phyloP scores from a whole-genome alignment of 805 yeast genomes.

The Komagataella kurtzmanii region DNA sequence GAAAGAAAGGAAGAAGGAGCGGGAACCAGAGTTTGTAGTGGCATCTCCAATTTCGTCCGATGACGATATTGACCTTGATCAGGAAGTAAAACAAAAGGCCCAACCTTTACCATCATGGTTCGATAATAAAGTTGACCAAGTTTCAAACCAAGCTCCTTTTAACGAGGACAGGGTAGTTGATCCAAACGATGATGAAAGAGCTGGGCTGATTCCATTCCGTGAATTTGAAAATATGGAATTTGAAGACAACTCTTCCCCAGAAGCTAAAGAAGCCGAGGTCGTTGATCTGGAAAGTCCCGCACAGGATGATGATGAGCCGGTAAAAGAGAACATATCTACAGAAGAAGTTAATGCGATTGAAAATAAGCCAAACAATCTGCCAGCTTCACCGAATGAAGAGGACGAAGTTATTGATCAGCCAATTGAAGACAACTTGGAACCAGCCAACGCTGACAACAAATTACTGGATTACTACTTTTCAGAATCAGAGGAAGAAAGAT shows the following conservation, averaged over 20 bases:
- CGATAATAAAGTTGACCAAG: conserved; percentile 3
- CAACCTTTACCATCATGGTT: conserved; percentile 22
- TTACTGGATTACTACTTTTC: conserved; percentile 47
- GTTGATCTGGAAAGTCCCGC: conserved; percentile 2
- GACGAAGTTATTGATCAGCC: neutral
- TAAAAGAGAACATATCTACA: conserved; percentile 4
- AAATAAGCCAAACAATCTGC: neutral
- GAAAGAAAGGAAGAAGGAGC: conserved; percentile 1
- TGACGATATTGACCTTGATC: conserved; percentile 4
- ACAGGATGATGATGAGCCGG: conserved; percentile 7
- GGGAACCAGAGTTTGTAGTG: neutral
- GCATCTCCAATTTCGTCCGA: conserved; percentile 2
- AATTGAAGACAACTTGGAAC: neutral
- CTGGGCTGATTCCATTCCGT: conserved; percentile 8
- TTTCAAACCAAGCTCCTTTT: neutral
- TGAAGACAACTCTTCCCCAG: conserved; percentile 24
- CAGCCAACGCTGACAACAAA: neutral
- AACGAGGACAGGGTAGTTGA: neutral
- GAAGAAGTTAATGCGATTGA: conserved; percentile 6
- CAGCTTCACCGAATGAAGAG: neutral
- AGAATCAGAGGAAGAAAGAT: conserved; percentile 64
- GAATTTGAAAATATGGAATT: conserved; percentile 33
- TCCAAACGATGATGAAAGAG: neutral
- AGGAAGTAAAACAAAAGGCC: conserved; percentile 9
- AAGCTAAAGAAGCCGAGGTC: conserved; percentile 10